Conservation (phyloP, 306 rosid genomes). For the Castanopsis chinensis region DNA sequence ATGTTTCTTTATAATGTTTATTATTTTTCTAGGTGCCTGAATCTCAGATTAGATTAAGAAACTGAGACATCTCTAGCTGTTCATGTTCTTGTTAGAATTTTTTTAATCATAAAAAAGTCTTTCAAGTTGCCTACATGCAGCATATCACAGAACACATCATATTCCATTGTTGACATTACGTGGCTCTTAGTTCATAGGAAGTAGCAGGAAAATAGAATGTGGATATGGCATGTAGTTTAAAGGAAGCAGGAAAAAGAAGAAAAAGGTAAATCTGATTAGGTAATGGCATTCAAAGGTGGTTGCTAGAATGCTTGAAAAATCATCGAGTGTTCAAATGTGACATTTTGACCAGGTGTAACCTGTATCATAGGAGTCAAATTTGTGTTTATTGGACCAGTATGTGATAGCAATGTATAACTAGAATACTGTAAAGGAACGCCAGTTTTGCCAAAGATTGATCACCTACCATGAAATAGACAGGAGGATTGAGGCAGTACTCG, state of each 20-base stretch:
- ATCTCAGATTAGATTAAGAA: not conserved
- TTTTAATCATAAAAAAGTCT: conserved; percentile 9
- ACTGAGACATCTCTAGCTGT: conserved; percentile 20
- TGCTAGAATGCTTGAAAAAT: not conserved
- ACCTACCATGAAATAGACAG: conserved; percentile 74
- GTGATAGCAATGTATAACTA: conserved; percentile 4
- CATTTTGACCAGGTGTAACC: not conserved
- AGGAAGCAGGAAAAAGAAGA: not conserved
- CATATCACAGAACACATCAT: conserved; percentile 27
- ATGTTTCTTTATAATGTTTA: not conserved
- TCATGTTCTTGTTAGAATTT: not conserved
- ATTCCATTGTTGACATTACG: conserved; percentile 8
- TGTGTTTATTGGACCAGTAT: not conserved
- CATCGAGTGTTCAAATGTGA: not conserved
- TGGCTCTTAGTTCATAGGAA: conserved; percentile 4
- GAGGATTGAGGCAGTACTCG: conserved; percentile 44
- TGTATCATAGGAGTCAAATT: conserved; percentile 11
- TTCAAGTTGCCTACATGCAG: conserved; percentile 30
- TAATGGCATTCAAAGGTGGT: conserved; percentile 31
- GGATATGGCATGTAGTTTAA: not conserved
- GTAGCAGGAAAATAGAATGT: not conserved
- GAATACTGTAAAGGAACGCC: conserved; percentile 18
- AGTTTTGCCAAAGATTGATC: conserved; percentile 21
- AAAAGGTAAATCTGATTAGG: conserved; percentile 12
- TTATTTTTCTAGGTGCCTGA: conserved; percentile 10